A percentile compares a stretch with the other conserved stretches of the same genome.
These are phyloP conservation scores for Apiotrichum laibachii DNA, from an alignment of 1,284 basidiomycete species.

Conservation along the genomic window DNA sequence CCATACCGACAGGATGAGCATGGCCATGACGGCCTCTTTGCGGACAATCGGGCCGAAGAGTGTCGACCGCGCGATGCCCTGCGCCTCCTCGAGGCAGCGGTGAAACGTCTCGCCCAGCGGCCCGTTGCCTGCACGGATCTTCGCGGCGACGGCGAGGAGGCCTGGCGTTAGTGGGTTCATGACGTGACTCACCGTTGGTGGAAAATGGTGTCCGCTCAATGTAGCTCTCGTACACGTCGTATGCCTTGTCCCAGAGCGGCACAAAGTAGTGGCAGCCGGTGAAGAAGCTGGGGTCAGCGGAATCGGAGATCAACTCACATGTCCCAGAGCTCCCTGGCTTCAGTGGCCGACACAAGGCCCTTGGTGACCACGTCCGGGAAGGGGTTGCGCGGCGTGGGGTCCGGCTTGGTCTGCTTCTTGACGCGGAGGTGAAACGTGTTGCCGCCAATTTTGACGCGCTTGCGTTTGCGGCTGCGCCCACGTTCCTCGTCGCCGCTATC, in stretches of 20 bases:
- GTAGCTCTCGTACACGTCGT: conserved; percentile 85
- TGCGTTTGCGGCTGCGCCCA: conserved; percentile 30
- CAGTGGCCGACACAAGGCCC: conserved; percentile 70
- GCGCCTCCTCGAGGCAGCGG: conserved; percentile 85
- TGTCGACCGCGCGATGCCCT: conserved; percentile 87
- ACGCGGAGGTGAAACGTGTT: conserved; percentile 57
- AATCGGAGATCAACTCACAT: conserved; percentile 60
- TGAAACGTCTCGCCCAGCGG: conserved; percentile 80
- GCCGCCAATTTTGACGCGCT: conserved; percentile 35
- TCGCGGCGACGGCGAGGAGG: conserved; percentile 83
- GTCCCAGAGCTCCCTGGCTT: conserved; percentile 78
- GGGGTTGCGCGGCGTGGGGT: conserved; percentile 71
- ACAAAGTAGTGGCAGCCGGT: conserved; percentile 93
- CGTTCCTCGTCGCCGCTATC: conserved; percentile 15
- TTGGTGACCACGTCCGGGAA: conserved; percentile 53
- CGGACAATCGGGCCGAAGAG: conserved; percentile 86
- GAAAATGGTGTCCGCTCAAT: conserved; percentile 90
- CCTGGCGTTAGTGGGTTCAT: conserved; percentile 15
- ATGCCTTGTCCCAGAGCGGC: conserved; percentile 81
- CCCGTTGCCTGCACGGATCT: conserved; percentile 84
- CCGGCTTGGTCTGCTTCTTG: conserved; percentile 80
- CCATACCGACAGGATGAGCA: conserved; percentile 87
- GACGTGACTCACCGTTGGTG: conserved; percentile 39
- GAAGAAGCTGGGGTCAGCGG: conserved; percentile 67
- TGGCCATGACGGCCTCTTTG: conserved; percentile 92